Conservation (phyloP, 1,284 basidiomycete genomes). For the Rhizopogon parksii region DNA sequence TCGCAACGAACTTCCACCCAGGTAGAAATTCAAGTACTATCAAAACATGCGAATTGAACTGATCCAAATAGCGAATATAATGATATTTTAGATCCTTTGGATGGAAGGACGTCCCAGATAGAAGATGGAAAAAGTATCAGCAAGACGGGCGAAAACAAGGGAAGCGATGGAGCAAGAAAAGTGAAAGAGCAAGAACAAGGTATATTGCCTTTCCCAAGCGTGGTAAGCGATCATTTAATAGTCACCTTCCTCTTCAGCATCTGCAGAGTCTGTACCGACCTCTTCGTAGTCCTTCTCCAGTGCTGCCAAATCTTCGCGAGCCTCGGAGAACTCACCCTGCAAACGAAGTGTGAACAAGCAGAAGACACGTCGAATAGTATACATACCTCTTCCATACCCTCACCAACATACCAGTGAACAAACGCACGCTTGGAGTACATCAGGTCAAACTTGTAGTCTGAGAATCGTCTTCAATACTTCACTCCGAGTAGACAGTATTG, state of each 20-base stretch:
- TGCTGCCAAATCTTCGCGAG: conserved; percentile 94
- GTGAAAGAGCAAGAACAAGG: neutral
- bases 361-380: neutral
- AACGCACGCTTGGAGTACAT: conserved; percentile 96
- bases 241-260: conserved; percentile 75
- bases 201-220: neutral
- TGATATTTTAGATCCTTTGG: conserved; percentile 8
- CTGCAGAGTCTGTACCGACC: conserved; percentile 88
- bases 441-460: conserved; percentile 98
- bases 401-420: conserved; percentile 97
- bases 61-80: conserved; percentile 4
- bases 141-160: neutral
- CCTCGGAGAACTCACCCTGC: conserved; percentile 93
- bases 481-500: neutral
- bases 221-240: conserved; percentile 40
- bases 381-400: conserved; percentile 91
- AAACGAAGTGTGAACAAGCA: conserved; percentile 3
- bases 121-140: conserved; percentile 10
- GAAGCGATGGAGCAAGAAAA: conserved; percentile 1
- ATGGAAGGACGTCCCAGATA: neutral
- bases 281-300: conserved; percentile 97
- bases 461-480: conserved; percentile 11
- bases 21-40: conserved; percentile 1
- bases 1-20: neutral
- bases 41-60: conserved; percentile 1